Evolutionary conservation across 164 flowering plant species (phyloP), one percentile per base, ranked within the genome.

Genomic region (Chloranthus sessilifolius): DNA sequence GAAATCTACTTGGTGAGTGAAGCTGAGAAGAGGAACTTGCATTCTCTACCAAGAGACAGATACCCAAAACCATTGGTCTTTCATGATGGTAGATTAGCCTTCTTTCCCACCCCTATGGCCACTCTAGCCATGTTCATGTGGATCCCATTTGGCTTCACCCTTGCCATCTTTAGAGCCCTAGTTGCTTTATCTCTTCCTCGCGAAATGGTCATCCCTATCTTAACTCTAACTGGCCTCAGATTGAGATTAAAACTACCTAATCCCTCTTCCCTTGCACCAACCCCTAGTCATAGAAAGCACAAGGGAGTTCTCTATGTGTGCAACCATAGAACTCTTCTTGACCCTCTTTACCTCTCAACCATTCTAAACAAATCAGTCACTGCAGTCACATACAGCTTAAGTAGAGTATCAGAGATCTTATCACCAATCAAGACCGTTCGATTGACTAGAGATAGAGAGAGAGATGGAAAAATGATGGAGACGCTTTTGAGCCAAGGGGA

Each of bases 71-170:
- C 78, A 5, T 30, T 84, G 28, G 63, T 84, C 15, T 81, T 84
- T 52, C 92, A 83, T 52, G 88, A 83, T 55, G 83, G 92, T 2
- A 65, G 92, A 43, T 41, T 81, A 33, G 88, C 78, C 3, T 56
- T 69, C 31, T 49, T 50, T 37, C 86, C 92, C 4, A 74, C 77
- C 5, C 76, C 73, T 15, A 11, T 64, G 0, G 58, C 69, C 33
- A 48, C 75, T 0, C 35, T 81, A 4, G 47, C 36, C 40, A 65
- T 74, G 68, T 73, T 79, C 67, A 31, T 78, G 11, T 84, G 86
- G 85, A 20, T 74, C 14, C 92, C 85, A 11, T 23, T 77, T n/a
- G 92, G 77, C 0, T 7, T 75, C 19, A 2, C 62, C 1, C 59
- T 79, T 3, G 52, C 39, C 53, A 47, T 66, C 14, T 7, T 65